A percentile compares a stretch with the other conserved stretches of the same genome.
Evolutionary conservation across 2,329 filamentous ascomycete species (phyloP).

Genomic region (Cercospora sp.): DNA sequence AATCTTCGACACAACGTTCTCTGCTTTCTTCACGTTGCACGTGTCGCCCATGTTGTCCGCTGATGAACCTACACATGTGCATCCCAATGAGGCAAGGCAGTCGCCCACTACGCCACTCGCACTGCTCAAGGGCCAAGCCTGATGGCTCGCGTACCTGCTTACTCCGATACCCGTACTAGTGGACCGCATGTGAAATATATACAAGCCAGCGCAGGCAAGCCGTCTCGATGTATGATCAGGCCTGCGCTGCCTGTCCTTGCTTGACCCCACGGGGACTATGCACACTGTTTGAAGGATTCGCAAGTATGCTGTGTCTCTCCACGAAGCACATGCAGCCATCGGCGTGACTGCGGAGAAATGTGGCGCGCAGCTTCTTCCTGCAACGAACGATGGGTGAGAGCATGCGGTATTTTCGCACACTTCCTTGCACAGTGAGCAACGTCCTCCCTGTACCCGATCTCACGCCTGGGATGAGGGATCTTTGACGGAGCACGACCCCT

Average conservation of each 20-base stretch:
- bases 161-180: background rate
- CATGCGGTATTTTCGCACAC: background rate
- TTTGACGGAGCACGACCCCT: background rate
- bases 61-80: background rate
- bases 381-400: background rate
- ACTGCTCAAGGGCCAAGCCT: background rate
- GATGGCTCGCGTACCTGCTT: background rate
- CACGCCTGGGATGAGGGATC: background rate
- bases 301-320: background rate
- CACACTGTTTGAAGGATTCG: background rate
- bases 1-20: background rate
- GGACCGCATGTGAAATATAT: background rate
- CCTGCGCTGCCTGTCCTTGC: background rate
- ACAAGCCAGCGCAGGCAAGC: background rate
- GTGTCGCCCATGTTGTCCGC: background rate
- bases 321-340: slow-evolving; percentile 2
- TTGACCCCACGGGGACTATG: background rate
- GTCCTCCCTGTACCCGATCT: background rate
- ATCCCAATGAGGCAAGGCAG: background rate
- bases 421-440: background rate
- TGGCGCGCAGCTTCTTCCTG: slow-evolving; percentile 6
- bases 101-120: background rate
- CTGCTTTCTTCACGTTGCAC: background rate
- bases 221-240: background rate
- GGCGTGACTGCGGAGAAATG: slow-evolving; percentile 5